phyloP scores from a whole-genome alignment of 2,329 filamentous ascomycete species.

The Drechslerella dactyloides region DNA sequence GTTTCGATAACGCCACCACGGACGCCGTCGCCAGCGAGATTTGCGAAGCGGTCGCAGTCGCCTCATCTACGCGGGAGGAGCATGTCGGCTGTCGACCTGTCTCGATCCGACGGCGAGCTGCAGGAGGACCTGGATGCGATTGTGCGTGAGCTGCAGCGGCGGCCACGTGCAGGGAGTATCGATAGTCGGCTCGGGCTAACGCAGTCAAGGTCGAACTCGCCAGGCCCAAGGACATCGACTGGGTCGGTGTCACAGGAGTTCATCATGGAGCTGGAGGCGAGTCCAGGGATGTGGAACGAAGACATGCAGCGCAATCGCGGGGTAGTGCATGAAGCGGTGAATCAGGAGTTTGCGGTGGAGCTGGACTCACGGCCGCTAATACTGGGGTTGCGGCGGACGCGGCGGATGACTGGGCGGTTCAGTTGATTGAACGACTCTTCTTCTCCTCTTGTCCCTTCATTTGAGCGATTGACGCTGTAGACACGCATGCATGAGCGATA shows the following conservation, averaged over 20 bases:
- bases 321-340: slow-evolving; percentile 39
- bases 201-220: slow-evolving; percentile 32
- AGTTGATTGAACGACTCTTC: not conserved
- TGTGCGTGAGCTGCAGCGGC: slow-evolving; percentile 35
- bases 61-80: slow-evolving; percentile 29
- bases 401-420: slow-evolving; percentile 26
- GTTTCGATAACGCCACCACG: slow-evolving; percentile 37
- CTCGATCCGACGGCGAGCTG: slow-evolving; percentile 36
- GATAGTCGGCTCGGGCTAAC: slow-evolving; percentile 11
- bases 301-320: slow-evolving; percentile 38
- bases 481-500: too few relatives aligned
- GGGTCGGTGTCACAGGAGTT: slow-evolving; percentile 20
- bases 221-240: not conserved
- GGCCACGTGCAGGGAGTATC: slow-evolving; percentile 37
- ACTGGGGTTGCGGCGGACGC: slow-evolving; percentile 29
- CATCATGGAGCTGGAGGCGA: slow-evolving; percentile 46
- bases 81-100: slow-evolving; percentile 33
- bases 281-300: slow-evolving; percentile 45
- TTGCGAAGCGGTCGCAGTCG: slow-evolving; percentile 27
- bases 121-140: slow-evolving; percentile 44
- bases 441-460: slow-evolving; percentile 1
- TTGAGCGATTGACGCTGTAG: not conserved
- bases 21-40: slow-evolving; percentile 28
- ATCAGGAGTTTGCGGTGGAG: slow-evolving; percentile 45
- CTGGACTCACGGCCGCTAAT: slow-evolving; percentile 42